These are phyloP conservation scores for Mycosphaerella sp. DNA, from an alignment of 2,329 filamentous ascomycete genomes.

Conservation along the genomic window DNA sequence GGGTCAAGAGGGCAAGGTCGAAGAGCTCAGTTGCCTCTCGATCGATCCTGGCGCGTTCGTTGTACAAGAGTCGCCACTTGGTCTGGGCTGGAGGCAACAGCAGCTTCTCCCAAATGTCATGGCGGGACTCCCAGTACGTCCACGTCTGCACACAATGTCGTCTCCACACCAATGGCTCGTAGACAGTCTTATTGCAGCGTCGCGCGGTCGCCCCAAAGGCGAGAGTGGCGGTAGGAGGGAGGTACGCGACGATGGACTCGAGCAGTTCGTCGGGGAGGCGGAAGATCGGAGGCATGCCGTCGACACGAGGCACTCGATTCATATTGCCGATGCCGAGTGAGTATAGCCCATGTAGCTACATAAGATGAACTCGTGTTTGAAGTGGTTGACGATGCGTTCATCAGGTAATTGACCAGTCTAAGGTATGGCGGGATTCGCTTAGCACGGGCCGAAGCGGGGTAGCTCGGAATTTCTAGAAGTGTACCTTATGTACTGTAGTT, in stretches of 20 bases:
- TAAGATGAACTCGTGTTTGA: no score
- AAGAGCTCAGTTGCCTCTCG: conserved; percentile 41
- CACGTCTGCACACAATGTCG: conserved; percentile 64
- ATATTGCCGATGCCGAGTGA: not conserved
- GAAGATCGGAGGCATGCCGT: conserved; percentile 15
- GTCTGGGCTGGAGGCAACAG: conserved; percentile 26
- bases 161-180: conserved; percentile 74
- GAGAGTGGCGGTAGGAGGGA: conserved; percentile 47
- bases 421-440: no score
- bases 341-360: no score
- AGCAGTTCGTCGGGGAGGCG: conserved; percentile 77
- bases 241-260: conserved; percentile 65
- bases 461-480: no score
- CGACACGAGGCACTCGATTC: conserved; percentile 1
- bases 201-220: conserved; percentile 55
- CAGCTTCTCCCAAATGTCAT: conserved; percentile 56
- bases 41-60: conserved; percentile 34
- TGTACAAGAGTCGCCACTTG: conserved; percentile 59
- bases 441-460: no score
- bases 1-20: conserved; percentile 63
- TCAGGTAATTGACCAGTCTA: no score
- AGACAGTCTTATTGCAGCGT: conserved; percentile 59
- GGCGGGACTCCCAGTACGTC: conserved; percentile 65
- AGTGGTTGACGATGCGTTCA: no score
- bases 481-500: no score